Conservation (phyloP, 352 stramenopile genomes). For the Globisporangium parvum region DNA sequence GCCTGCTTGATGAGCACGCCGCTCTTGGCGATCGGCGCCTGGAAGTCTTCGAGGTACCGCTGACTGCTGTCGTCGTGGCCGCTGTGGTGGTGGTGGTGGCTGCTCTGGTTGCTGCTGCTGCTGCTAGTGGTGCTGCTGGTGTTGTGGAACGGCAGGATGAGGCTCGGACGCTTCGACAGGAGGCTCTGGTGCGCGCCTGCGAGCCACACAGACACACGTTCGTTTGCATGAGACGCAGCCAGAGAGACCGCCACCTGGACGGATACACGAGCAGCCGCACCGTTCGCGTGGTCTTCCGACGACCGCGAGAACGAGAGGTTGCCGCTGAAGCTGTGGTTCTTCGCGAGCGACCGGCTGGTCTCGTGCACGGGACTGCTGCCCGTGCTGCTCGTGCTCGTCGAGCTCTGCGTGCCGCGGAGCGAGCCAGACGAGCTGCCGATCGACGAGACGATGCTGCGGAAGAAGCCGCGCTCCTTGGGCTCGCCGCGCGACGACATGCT, state of each 20-base stretch:
- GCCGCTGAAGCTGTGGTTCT: constrained; percentile 72
- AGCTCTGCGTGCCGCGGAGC: constrained; percentile 20
- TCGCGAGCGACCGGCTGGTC: constrained; percentile 22
- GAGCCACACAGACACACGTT: background rate
- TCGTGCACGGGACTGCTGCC: constrained; percentile 20
- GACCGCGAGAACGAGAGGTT: constrained; percentile 56
- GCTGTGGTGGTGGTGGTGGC: constrained; percentile 13
- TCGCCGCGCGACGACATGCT: constrained; percentile 29
- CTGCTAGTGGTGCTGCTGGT: constrained; percentile 11
- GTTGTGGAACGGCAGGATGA: constrained; percentile 64
- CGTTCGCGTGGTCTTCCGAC: constrained; percentile 24
- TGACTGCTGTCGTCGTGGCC: constrained; percentile 18
- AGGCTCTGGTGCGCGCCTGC: constrained; percentile 32
- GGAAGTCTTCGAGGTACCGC: constrained; percentile 71
- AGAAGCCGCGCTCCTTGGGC: constrained; percentile 42
- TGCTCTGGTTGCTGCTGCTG: constrained; percentile 8
- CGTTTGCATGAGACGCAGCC: background rate
- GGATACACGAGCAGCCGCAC: background rate
- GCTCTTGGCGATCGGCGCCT: constrained; percentile 76
- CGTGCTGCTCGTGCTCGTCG: constrained; percentile 24
- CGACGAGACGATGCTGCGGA: constrained; percentile 56
- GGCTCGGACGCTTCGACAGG: constrained; percentile 62
- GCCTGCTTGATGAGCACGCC: constrained; percentile 84
- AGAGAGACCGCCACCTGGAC: background rate
- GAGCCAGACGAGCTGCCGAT: constrained; percentile 39